phyloP scores from a whole-genome alignment of 768 basidiomycete species.

The Mrakia gelida region DNA sequence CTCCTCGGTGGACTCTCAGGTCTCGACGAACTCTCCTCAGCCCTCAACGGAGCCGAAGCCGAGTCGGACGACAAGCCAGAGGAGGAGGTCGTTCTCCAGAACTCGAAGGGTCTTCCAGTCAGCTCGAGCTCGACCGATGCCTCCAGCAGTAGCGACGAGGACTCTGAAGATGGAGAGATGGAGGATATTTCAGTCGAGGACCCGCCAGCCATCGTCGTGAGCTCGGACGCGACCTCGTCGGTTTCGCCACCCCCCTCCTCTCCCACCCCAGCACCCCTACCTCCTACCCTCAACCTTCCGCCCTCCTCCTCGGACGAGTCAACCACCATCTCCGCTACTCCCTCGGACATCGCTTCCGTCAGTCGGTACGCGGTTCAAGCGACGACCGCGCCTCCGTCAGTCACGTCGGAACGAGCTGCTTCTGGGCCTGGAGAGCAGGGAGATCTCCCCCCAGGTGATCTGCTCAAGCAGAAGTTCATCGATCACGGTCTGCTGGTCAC shows the following conservation, averaged over 20 bases:
- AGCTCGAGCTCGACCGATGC: constrained; percentile 16
- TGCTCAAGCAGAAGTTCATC: constrained; percentile 72
- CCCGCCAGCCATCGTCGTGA: neutral
- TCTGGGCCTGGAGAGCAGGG: neutral
- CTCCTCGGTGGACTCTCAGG: constrained; percentile 80
- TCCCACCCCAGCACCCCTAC: neutral
- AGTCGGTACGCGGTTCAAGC: constrained; percentile 39
- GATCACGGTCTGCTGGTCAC: constrained; percentile 68
- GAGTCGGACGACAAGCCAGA: constrained; percentile 37
- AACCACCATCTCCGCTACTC: constrained; percentile 19
- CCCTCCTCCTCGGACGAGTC: neutral
- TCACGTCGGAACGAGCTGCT: constrained; percentile 30
- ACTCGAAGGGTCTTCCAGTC: constrained; percentile 23
- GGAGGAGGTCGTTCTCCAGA: constrained; percentile 24
- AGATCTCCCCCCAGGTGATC: constrained; percentile 56
- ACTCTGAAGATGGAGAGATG: constrained; percentile 8
- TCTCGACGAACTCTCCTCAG: constrained; percentile 78
- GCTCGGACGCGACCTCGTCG: neutral
- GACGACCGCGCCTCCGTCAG: constrained; percentile 36
- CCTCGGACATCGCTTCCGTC: constrained; percentile 37
- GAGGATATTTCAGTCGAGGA: constrained; percentile 9
- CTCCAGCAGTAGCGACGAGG: neutral
- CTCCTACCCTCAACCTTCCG: neutral
- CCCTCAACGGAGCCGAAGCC: constrained; percentile 59
- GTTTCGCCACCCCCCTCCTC: neutral